Base-by-base conservation (phyloP, 768 basidiomycete genomes). In the Lactifluus pinguis region DNA sequence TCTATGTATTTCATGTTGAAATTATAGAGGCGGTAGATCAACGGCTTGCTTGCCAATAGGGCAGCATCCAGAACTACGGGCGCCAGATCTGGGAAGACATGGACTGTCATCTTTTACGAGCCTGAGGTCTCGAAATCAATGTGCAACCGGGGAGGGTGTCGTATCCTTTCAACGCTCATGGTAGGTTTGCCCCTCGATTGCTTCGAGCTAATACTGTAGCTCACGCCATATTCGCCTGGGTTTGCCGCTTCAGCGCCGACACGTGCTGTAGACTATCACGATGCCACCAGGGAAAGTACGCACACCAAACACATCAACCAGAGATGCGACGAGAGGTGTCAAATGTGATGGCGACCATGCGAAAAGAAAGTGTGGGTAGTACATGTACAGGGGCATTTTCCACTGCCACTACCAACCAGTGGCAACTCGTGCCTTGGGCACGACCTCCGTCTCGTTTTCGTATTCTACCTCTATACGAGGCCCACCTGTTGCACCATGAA, bases 401-500 rank as follows among this genome's bases (percentile, higher is more conserved):
- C 52, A 25, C n/a, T 30, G 45, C 56, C 9, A 54, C 61, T 62
- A 62, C 61, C 61, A 62, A 44, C 56, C 38, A 15, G 52, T 29
- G 19, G 56, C 25, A 21, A 62, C 41, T 25, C 52, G 52, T 11
- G 32, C 47, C 34, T 47, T 58, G 34, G 51, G 51, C 4, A 52
- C 57, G 39, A 62, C 34, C 52, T 38, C 61, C 8, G 56, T 53
- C 56, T 62, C 61, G 38, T 62, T 58, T 54, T 58, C 56, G 48
- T 62, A 58, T 57, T 62, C 61, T 11, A 62, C 57, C 39, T 62
- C 61, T 58, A 62, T 45, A 30, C 57, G 56, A 38, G 56, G 61
- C n/a, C 61, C 52, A 49, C 61, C 61, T 62, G 34, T 47, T n/a
- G 32, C 15, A 29, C 11, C 56, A n/a, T 17, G 38, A 34, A 36